Conservation (phyloP, 192 early-diverging fungal species). For the Rhizophagus prolifer region DNA sequence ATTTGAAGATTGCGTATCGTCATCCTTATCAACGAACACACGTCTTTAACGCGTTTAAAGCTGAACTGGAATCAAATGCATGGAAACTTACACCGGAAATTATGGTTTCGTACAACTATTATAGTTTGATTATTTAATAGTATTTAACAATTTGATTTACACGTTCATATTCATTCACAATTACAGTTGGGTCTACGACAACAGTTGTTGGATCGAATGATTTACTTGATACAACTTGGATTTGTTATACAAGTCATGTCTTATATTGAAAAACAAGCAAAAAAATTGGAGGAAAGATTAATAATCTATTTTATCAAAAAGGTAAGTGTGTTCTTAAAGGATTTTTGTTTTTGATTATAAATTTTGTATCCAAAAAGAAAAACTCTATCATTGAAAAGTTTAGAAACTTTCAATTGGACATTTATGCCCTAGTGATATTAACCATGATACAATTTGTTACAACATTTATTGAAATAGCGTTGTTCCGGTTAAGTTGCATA, state of each 20-base stretch:
- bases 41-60: slow-evolving; percentile 63
- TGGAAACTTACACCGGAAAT: slow-evolving; percentile 60
- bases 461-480: too few species aligned
- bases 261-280: slow-evolving; percentile 53
- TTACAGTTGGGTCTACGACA: slow-evolving; percentile 66
- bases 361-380: neutral
- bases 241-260: slow-evolving; percentile 62
- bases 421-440: too few species aligned
- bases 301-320: slow-evolving; percentile 65
- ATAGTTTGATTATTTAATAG: neutral
- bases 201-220: slow-evolving; percentile 66
- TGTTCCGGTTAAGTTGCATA: too few species aligned
- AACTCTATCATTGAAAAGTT: too few species aligned
- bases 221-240: slow-evolving; percentile 62
- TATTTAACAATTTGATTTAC: neutral
- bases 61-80: slow-evolving; percentile 57
- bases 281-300: slow-evolving; percentile 67
- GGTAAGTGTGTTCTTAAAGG: slow-evolving; percentile 23
- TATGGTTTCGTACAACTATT: slow-evolving; percentile 36
- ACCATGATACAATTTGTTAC: too few species aligned
- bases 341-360: neutral
- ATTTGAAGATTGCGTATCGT: slow-evolving; percentile 56
- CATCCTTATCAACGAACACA: slow-evolving; percentile 66
- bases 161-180: neutral
- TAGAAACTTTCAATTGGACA: neutral